Base-by-base conservation (phyloP, 2,329 filamentous ascomycete species). In the Albophoma yamanashiensis region DNA sequence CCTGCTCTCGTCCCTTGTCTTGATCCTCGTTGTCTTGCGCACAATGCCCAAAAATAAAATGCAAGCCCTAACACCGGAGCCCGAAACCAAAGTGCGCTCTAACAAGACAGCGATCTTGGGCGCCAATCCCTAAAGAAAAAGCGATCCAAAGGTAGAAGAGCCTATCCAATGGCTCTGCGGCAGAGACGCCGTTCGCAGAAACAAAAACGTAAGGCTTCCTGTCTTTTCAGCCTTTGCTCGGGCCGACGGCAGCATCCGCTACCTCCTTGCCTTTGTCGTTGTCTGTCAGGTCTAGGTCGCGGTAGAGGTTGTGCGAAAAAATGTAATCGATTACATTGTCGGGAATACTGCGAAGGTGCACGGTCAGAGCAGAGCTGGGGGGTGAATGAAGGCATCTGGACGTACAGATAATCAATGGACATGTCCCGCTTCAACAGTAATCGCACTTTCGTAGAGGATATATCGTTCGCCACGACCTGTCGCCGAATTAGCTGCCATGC, bases 381-480 rank as follows among this genome's bases (percentile, higher is more conserved):
- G 8, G 22, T 34, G 27, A 42, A 22, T 31, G 20, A 17, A 47
- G 25, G 14, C 45, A 39, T 6, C n/a, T 27, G 14, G 15, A 67
- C 71, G 60, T 60, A 73, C 71, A 74, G 67, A 69, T 92, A 93
- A 64, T 89, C 84, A 56, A 95, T 89, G 66, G 88, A 92, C 86
- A 94, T 89, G 64, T 91, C 86, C 68, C 89, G 82, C 68, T 89
- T 84, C 40, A 92, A 73, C 70, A 95, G 90, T 3, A 95, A 78
- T 50, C 92, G 85, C 62, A 96, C 92, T 76, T 96, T 86, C 15
- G 84, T 87, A 63, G 88, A 92, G 68, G 88, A 91, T 60, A 94
- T 87, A 68, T 95, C 89, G 71, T 93, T 93, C 66, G 96, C 92
- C 58, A 96, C 83, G 40, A 74, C 70, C 65, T 61, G 40, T 43